phyloP scores from a whole-genome alignment of 305 asterid genomes.

The Solanum hybrid region DNA sequence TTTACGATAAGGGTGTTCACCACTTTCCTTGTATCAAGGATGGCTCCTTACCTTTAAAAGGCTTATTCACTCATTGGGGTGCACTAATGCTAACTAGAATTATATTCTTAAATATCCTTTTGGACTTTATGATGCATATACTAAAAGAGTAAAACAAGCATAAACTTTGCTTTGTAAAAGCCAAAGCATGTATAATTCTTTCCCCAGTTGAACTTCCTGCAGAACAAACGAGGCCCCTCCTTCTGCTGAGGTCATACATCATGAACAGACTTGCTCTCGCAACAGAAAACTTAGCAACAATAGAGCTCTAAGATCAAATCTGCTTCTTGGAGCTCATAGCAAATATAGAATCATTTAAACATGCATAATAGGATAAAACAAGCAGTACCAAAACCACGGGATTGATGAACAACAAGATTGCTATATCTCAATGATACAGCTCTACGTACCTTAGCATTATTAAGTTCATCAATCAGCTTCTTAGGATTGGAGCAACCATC shows the following conservation, averaged over 20 bases:
- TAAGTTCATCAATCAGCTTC: conserved; percentile 58
- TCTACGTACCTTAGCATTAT: conserved; percentile 58
- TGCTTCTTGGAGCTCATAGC: background rate
- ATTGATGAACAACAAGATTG: background rate
- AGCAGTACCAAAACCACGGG: background rate
- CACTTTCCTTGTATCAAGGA: background rate
- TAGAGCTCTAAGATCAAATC: background rate
- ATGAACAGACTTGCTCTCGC: background rate
- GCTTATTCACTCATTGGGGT: background rate
- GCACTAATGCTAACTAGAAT: background rate
- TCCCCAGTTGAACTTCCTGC: background rate
- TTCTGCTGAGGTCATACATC: background rate
- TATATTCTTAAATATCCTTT: background rate
- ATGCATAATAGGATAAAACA: background rate
- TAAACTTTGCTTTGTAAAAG: background rate
- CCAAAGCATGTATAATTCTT: background rate
- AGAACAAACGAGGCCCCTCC: background rate
- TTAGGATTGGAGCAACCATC: conserved; percentile 69
- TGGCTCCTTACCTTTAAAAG: background rate
- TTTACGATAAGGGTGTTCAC: background rate
- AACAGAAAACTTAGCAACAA: background rate
- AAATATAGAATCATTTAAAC: background rate
- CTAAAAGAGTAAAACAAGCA: background rate
- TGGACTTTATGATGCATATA: background rate
- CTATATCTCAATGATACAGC: background rate